These are phyloP conservation scores for Dalechampia spathulata DNA, from an alignment of 441 rosid species.

Conservation along the genomic window DNA sequence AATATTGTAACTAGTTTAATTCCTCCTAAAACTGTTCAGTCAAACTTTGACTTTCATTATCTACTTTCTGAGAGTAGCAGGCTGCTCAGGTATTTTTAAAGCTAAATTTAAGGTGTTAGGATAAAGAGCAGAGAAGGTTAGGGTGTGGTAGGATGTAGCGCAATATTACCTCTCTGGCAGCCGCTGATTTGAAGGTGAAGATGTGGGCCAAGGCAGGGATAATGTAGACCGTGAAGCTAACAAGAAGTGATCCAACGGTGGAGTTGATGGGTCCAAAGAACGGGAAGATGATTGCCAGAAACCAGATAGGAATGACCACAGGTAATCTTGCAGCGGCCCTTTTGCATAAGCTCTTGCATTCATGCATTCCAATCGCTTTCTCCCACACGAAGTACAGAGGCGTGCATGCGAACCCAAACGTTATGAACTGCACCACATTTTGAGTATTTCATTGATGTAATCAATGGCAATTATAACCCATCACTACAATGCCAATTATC, in stretches of 20 bases:
- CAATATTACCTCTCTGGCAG: constrained; percentile 64
- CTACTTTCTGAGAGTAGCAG: neutral
- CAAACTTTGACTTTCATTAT: constrained; percentile 6
- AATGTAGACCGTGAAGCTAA: constrained; percentile 96
- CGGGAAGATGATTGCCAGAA: constrained; percentile 87
- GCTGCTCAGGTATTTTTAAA: neutral
- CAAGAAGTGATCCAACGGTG: constrained; percentile 89
- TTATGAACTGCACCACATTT: constrained; percentile 72
- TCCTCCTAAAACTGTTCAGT: constrained; percentile 4
- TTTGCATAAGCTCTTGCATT: constrained; percentile 75
- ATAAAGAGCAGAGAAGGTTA: neutral
- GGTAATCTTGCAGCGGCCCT: constrained; percentile 86
- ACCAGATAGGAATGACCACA: constrained; percentile 93
- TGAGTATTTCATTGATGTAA: too few species aligned
- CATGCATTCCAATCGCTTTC: constrained; percentile 94
- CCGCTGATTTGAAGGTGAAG: constrained; percentile 79
- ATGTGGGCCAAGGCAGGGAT: constrained; percentile 87
- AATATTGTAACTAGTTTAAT: neutral
- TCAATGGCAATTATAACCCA: too few species aligned
- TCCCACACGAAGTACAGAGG: constrained; percentile 95
- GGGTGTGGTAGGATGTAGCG: neutral
- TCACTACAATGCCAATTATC: too few species aligned
- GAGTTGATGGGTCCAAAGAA: constrained; percentile 96
- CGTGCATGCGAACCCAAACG: constrained; percentile 95
- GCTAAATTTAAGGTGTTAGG: too few species aligned